Conservation (phyloP, 371 early-diverging fungal genomes). For the Smittium mucronatum region DNA sequence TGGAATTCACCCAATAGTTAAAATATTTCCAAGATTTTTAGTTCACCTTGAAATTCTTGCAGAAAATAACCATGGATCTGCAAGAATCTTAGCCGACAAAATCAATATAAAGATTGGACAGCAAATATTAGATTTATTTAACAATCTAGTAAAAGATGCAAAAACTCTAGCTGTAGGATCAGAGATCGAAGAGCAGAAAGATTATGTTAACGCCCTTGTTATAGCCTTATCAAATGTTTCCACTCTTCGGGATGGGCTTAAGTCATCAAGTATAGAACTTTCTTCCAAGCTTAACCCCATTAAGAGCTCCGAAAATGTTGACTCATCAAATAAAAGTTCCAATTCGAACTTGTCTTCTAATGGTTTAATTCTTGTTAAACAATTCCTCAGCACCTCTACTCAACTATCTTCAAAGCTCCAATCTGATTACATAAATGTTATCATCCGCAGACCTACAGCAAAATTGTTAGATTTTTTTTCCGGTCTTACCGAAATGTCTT, state of each 20-base stretch:
- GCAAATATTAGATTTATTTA: constrained; percentile 45
- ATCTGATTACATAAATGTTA: constrained; percentile 67
- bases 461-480: constrained; percentile 90
- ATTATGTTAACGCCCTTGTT: constrained; percentile 77
- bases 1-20: constrained; percentile 75
- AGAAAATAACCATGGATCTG: constrained; percentile 40
- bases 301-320: not conserved
- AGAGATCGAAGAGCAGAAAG: constrained; percentile 67
- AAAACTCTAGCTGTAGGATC: constrained; percentile 20
- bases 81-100: constrained; percentile 56
- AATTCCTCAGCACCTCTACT: not conserved
- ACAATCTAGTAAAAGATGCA: constrained; percentile 16
- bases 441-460: constrained; percentile 76
- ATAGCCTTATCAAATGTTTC: constrained; percentile 56
- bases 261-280: not conserved
- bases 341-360: not conserved
- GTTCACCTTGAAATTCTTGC: constrained; percentile 48
- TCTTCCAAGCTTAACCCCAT: not conserved
- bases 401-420: not conserved
- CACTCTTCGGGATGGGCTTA: constrained; percentile 15
- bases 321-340: constrained; percentile 3
- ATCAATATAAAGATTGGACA: constrained; percentile 74
- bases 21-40: constrained; percentile 77
- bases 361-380: not conserved
- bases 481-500: constrained; percentile 67